Conservation (phyloP, 108 stramenopile species). For the Cyclotella sp. region DNA sequence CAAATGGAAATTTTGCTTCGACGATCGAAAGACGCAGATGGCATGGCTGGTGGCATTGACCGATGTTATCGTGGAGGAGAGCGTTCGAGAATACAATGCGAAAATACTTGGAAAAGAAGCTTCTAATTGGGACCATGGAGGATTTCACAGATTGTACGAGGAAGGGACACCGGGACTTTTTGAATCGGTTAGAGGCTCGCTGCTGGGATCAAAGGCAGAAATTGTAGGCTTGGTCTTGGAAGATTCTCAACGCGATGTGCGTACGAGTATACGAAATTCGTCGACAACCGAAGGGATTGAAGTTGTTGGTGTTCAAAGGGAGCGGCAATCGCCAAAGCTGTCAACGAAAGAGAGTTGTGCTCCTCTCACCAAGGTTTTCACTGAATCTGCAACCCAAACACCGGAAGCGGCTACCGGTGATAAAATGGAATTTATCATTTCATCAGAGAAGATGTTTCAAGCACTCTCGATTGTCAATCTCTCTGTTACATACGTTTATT, state of each 20-base stretch:
- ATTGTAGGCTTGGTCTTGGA: not conserved
- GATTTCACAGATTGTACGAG: conserved; percentile 49
- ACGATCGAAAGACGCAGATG: conserved; percentile 43
- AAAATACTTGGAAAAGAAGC: conserved; percentile 53
- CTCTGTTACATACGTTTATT: conserved; percentile 26
- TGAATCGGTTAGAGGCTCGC: conserved; percentile 4
- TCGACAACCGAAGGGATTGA: not conserved
- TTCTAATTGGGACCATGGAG: conserved; percentile 20
- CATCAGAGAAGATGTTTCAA: conserved; percentile 25
- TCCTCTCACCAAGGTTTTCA: not conserved
- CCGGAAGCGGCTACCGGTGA: not conserved
- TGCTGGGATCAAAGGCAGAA: not conserved
- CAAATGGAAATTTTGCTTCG: conserved; percentile 54
- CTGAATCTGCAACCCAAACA: not conserved
- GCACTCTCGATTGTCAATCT: conserved; percentile 32
- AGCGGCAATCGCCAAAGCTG: not conserved
- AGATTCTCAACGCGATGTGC: not conserved
- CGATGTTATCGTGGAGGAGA: conserved; percentile 35
- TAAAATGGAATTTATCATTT: not conserved
- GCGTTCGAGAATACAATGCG: conserved; percentile 64
- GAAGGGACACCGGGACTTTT: conserved; percentile 36
- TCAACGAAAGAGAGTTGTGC: not conserved
- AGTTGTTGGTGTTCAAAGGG: not conserved
- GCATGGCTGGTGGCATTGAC: conserved; percentile 44
- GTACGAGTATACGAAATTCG: too few species aligned